A percentile compares a stretch with the other conserved stretches of the same genome.
Evolutionary conservation across 75 land plant species (phyloP).

Genomic region (Chamaecyparis obtusa): DNA sequence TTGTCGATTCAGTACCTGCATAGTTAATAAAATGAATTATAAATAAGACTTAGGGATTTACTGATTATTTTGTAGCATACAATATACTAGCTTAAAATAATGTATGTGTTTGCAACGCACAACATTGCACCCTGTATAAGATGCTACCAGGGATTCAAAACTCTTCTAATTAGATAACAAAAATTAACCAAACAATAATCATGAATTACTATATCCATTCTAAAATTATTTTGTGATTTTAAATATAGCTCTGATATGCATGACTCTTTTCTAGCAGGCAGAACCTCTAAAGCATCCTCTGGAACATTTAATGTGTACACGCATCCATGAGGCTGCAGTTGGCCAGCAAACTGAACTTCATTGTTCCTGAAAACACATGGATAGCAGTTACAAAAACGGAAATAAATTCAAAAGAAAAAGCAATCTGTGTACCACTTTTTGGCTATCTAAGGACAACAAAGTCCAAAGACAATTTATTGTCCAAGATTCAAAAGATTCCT

Average conservation of each 20-base stretch:
- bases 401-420: neutral
- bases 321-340: slow-evolving; percentile 86
- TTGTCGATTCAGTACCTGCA: slow-evolving; percentile 85
- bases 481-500: neutral
- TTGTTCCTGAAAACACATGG: slow-evolving; percentile 67
- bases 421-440: slow-evolving; percentile 3
- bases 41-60: slow-evolving; percentile 6
- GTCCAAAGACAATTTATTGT: neutral
- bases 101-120: neutral
- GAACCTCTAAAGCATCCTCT: slow-evolving; percentile 61
- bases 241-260: neutral
- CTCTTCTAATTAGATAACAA: neutral
- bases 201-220: neutral
- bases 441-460: neutral
- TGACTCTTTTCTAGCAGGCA: neutral
- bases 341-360: slow-evolving; percentile 97
- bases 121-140: neutral
- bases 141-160: slow-evolving; percentile 2
- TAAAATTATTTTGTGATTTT: neutral
- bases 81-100: slow-evolving; percentile 2
- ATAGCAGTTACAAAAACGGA: neutral
- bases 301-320: slow-evolving; percentile 54
- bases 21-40: neutral
- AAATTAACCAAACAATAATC: neutral
- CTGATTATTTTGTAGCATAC: neutral